phyloP scores from a whole-genome alignment of 805 yeast genomes.

The Candida michaelii region DNA sequence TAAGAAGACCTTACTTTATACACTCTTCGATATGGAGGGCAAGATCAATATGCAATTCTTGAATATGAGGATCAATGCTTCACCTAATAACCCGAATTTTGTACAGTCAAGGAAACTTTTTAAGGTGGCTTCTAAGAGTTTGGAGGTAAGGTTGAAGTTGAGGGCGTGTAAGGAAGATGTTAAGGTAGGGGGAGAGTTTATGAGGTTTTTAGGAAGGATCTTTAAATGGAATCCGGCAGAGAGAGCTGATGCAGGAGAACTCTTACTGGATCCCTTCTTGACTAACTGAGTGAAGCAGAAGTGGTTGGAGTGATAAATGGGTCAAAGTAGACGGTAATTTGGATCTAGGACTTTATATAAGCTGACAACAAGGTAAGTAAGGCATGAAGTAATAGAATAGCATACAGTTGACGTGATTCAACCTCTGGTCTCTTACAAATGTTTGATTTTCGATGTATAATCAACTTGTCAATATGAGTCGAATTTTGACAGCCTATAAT shows the following conservation, averaged over 20 bases:
- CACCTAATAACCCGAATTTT: conserved; percentile 3
- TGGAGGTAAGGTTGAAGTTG: conserved; percentile 31
- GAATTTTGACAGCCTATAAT: no score
- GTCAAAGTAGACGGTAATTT: no score
- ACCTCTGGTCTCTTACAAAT: no score
- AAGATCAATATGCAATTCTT: conserved; percentile 35
- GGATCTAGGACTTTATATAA: no score
- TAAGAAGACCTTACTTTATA: conserved; percentile 35
- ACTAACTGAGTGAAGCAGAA: no score
- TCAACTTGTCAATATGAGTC: no score
- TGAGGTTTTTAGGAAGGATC: conserved; percentile 27
- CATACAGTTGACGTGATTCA: no score
- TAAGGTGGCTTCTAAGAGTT: conserved; percentile 27
- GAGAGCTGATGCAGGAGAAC: conserved; percentile 25
- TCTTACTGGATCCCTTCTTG: conserved; percentile 27
- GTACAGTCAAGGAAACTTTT: conserved; percentile 20
- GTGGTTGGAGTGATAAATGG: no score
- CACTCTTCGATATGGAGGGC: conserved; percentile 40
- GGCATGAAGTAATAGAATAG: no score
- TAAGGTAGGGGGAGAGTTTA: conserved; percentile 18
- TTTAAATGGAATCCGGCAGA: conserved; percentile 41
- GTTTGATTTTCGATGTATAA: no score
- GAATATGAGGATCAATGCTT: conserved; percentile 19
- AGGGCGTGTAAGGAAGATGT: conserved; percentile 13
- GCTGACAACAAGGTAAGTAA: no score